Conservation (phyloP, 2,329 filamentous ascomycete species). For the Fusarium pininemorale region DNA sequence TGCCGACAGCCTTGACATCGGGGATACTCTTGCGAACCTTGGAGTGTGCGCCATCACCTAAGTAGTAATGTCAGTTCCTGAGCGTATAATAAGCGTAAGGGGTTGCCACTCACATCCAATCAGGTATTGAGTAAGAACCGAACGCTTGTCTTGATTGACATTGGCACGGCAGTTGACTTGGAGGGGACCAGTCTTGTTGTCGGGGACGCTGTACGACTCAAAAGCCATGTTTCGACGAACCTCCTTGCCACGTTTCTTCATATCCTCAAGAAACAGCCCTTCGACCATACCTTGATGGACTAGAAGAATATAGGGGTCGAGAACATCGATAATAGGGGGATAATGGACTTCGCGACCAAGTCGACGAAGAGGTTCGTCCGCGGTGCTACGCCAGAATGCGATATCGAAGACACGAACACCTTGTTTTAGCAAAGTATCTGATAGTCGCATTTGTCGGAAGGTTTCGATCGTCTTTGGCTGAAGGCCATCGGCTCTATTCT, state of each 20-base stretch:
- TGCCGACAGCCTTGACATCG: slow-evolving; percentile 62
- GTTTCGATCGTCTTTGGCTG: slow-evolving; percentile 84
- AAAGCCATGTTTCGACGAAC: slow-evolving; percentile 74
- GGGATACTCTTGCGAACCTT: slow-evolving; percentile 73
- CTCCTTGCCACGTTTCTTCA: slow-evolving; percentile 69
- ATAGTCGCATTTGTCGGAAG: slow-evolving; percentile 76
- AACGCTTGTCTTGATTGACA: slow-evolving; percentile 60
- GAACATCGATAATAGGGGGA: slow-evolving; percentile 66
- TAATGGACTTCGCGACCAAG: slow-evolving; percentile 75
- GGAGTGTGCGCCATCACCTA: slow-evolving; percentile 76
- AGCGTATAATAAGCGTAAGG: not conserved
- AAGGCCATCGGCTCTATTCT: slow-evolving; percentile 70
- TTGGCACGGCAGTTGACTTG: slow-evolving; percentile 63
- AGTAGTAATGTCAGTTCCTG: slow-evolving; percentile 10
- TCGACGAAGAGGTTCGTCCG: slow-evolving; percentile 63
- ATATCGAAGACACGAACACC: slow-evolving; percentile 79
- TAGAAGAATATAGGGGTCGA: slow-evolving; percentile 66
- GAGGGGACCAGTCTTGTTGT: slow-evolving; percentile 54
- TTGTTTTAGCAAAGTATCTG: slow-evolving; percentile 71
- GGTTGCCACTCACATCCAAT: slow-evolving; percentile 67
- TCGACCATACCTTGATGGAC: slow-evolving; percentile 82
- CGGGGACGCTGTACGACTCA: slow-evolving; percentile 60
- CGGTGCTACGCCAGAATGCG: slow-evolving; percentile 72
- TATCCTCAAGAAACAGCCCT: slow-evolving; percentile 73
- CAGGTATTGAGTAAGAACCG: slow-evolving; percentile 68